These are phyloP conservation scores for Erodium moschatum DNA, from an alignment of 441 rosid genomes.

Conservation along the genomic window DNA sequence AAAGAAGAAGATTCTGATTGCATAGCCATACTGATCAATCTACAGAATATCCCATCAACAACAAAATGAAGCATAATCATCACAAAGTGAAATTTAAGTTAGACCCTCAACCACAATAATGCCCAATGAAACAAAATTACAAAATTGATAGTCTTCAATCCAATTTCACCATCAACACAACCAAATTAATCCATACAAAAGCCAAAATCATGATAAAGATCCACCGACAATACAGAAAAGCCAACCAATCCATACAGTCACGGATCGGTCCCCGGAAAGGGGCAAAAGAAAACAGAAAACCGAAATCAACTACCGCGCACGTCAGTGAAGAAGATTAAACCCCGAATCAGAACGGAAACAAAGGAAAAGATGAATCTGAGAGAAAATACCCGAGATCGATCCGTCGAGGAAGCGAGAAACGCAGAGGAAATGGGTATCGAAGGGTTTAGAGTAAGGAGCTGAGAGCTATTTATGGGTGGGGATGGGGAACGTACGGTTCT, in stretches of 20 bases:
- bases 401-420: slow-evolving; percentile 1
- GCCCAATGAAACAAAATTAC: neutral
- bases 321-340: neutral
- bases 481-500: slow-evolving; percentile 8
- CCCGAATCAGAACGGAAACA: neutral
- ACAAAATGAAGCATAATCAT: neutral
- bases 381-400: neutral
- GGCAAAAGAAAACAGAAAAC: neutral
- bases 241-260: neutral
- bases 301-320: neutral
- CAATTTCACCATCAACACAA: neutral
- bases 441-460: neutral
- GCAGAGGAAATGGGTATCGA: slow-evolving; percentile 5
- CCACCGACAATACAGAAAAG: neutral
- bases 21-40: neutral
- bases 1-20: neutral
- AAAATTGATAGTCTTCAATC: neutral
- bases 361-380: neutral
- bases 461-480: neutral
- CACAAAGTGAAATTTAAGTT: neutral
- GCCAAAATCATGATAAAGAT: neutral
- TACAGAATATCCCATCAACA: neutral
- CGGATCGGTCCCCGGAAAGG: neutral
- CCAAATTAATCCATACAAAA: neutral
- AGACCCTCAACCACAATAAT: neutral